A percentile compares a stretch with the other conserved stretches of the same genome.
Conservation (phyloP, 768 basidiomycete genomes). For the Jaapia argillacea region DNA sequence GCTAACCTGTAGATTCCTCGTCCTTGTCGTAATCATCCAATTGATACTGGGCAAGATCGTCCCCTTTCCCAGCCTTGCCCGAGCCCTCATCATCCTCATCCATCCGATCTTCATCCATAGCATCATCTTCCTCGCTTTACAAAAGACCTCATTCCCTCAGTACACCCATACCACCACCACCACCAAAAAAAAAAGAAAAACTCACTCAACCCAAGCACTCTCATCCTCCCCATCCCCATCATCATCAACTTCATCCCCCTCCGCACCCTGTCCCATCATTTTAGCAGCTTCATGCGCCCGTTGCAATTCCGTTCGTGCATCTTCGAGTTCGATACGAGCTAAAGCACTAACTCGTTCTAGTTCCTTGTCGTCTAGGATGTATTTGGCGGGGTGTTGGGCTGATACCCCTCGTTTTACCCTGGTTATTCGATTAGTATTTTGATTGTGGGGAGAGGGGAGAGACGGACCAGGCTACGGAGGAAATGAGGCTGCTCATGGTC, state of each 20-base stretch:
- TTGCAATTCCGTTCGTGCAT: constrained; percentile 79
- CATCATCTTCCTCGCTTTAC: constrained; percentile 39
- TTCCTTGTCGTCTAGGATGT: constrained; percentile 85
- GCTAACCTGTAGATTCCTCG: constrained; percentile 25
- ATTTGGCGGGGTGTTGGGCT: constrained; percentile 68
- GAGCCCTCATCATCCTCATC: constrained; percentile 26
- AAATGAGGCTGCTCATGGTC: constrained; percentile 67
- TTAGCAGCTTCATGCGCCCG: constrained; percentile 69
- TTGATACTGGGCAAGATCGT: constrained; percentile 81
- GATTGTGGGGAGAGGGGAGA: not conserved
- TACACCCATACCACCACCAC: constrained; percentile 10
- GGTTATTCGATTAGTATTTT: constrained; percentile 1
- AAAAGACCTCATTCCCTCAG: constrained; percentile 23
- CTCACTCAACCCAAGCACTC: constrained; percentile 84
- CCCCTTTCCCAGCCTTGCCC: constrained; percentile 26
- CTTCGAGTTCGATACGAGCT: constrained; percentile 81
- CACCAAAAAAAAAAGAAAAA: too few relatives aligned
- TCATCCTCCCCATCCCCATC: constrained; percentile 34
- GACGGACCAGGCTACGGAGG: constrained; percentile 49
- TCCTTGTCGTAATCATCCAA: constrained; percentile 91
- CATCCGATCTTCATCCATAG: constrained; percentile 47
- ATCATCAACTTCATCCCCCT: constrained; percentile 59
- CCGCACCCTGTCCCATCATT: constrained; percentile 57
- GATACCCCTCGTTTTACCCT: constrained; percentile 81
- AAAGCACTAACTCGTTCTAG: constrained; percentile 83